Evolutionary conservation across 2,329 filamentous ascomycete species (phyloP), one percentile per base, ranked within the genome.

Genomic region (Ambrosiella beaveri): DNA sequence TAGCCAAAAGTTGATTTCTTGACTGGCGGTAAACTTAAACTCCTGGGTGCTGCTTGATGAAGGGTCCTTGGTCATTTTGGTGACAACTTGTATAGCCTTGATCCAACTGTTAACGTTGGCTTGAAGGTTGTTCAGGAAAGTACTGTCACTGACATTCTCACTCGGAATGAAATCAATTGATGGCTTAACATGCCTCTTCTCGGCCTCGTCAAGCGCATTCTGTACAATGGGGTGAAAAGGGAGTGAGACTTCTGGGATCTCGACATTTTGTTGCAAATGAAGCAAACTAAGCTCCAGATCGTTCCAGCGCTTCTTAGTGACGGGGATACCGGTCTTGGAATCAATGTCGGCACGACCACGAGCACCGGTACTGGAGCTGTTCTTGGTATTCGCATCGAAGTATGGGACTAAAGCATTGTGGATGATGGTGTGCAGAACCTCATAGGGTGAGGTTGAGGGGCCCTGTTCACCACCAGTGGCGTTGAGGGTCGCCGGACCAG

Each of bases 1-100:
- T 55, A 98, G 71, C 93, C 93, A 99, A 67, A 98, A 98, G 70
- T 96, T 96, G 70, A 98, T 95, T 70, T 99, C 93, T 69, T 97
- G 93, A 59, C 88, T 91, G 38, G 93, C 93, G 19, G 89, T 95
- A 38, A 66, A 65, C 64, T 71, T 74, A 60, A 74, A 73, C 59
- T 74, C 72, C 62, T 73, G 72, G 57, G 69, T 71, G 77, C 63
- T 79, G 76, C 68, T 84, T 68, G 74, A 79, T 3, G 75, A 74
- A 3, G 88, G 82, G 65, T 98, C 93, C 66, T 89, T 83, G 45
- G 88, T 88, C 75, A 95, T 86, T 71, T 94, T 94, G 44, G 93
- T 98, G 64, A 96, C 94, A 53, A 85, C 85, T 69, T 96, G 91
- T 63, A 99, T 98, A 9, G 91, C 95, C 73, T 95, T 95, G 73